phyloP scores from a whole-genome alignment of 2,329 filamentous ascomycete genomes.

The Penicillium polonicum region DNA sequence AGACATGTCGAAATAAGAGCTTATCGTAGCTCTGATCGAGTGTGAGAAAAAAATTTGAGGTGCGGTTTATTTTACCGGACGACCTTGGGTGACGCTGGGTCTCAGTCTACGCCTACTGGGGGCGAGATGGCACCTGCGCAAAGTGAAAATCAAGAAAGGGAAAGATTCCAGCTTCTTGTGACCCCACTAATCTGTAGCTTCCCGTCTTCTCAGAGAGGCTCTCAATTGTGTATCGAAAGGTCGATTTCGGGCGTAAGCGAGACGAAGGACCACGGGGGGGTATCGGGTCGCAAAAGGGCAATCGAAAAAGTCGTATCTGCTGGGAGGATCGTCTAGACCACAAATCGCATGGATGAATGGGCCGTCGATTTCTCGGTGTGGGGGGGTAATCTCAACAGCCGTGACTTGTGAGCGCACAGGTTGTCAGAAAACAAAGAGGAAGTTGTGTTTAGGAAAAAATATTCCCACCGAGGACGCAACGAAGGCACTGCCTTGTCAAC shows the following conservation, averaged over 20 bases:
- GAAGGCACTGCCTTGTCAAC: slow-evolving; percentile 21
- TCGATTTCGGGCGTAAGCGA: background rate
- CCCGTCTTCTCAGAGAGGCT: slow-evolving; percentile 24
- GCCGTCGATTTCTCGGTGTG: slow-evolving; percentile 4
- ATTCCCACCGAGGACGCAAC: slow-evolving; percentile 10
- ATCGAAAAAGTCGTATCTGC: slow-evolving; percentile 2
- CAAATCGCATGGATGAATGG: slow-evolving; percentile 28
- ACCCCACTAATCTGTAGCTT: slow-evolving; percentile 32
- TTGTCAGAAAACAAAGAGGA: slow-evolving; percentile 6
- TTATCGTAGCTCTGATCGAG: slow-evolving; percentile 39
- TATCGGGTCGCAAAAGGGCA: slow-evolving; percentile 5
- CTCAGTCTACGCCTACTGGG: slow-evolving; percentile 20
- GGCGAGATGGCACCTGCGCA: slow-evolving; percentile 28
- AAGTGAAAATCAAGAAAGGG: slow-evolving; percentile 24
- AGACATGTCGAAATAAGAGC: slow-evolving; percentile 47
- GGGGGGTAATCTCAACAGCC: slow-evolving; percentile 13
- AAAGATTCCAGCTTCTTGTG: slow-evolving; percentile 29
- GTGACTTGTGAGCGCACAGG: slow-evolving; percentile 14
- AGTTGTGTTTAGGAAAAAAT: background rate
- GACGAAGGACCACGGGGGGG: slow-evolving; percentile 1
- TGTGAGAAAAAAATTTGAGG: slow-evolving; percentile 6
- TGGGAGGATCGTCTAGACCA: slow-evolving; percentile 22
- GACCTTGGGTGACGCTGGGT: slow-evolving; percentile 25
- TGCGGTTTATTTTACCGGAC: slow-evolving; percentile 25
- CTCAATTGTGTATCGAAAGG: slow-evolving; percentile 13